phyloP scores from a whole-genome alignment of 106 monocot species.

The Posidonia australis region DNA sequence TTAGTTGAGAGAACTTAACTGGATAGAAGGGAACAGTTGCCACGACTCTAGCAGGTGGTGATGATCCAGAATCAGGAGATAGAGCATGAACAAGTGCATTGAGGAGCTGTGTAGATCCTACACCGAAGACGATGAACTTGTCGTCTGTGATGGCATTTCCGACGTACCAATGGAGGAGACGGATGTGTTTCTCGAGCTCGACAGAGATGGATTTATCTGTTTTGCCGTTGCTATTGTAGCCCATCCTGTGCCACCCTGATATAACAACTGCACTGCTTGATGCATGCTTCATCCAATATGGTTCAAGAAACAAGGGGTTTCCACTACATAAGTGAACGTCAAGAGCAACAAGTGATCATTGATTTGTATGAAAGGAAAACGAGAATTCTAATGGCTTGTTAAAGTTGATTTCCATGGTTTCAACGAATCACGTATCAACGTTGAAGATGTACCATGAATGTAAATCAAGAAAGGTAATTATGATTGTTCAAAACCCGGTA shows the following conservation, averaged over 20 bases:
- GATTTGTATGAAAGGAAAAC: too few species aligned
- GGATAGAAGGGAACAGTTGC: slow-evolving; percentile 52
- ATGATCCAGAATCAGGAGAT: slow-evolving; percentile 17
- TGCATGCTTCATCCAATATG: too few species aligned
- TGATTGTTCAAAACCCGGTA: too few species aligned
- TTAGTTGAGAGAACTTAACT: slow-evolving; percentile 14
- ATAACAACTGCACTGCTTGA: slow-evolving; percentile 43
- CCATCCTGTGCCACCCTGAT: slow-evolving; percentile 76
- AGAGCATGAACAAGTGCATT: slow-evolving; percentile 60
- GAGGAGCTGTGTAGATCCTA: slow-evolving; percentile 65
- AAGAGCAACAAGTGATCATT: too few species aligned
- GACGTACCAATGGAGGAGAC: slow-evolving; percentile 47
- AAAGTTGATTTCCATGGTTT: too few species aligned
- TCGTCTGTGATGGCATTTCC: slow-evolving; percentile 55
- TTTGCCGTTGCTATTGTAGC: slow-evolving; percentile 37
- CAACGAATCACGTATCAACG: too few species aligned
- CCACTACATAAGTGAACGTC: slow-evolving; percentile 58
- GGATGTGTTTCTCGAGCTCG: slow-evolving; percentile 62
- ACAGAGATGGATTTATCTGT: slow-evolving; percentile 19
- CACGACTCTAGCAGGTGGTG: slow-evolving; percentile 39
- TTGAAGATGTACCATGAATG: too few species aligned
- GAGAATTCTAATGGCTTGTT: too few species aligned
- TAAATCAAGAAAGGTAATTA: too few species aligned
- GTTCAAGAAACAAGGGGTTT: slow-evolving; percentile 61
- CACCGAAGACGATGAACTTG: too few species aligned